Base-by-base conservation (phyloP, 495 filamentous ascomycete genomes). In the Xylaria flabelliformis region DNA sequence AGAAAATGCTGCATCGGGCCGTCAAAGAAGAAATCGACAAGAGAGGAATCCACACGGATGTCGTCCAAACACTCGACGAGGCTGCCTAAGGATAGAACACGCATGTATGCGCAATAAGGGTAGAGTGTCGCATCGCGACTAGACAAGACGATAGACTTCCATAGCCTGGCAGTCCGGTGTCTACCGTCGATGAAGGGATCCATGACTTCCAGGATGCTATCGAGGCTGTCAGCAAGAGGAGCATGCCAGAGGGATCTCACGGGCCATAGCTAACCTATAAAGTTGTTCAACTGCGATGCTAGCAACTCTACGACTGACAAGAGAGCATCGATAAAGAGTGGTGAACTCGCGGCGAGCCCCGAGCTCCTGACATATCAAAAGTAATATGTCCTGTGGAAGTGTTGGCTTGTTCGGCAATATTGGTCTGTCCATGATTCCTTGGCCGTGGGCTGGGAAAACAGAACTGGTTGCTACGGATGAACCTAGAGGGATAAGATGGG, bases 31-130 rank as follows among this genome's bases (percentile, higher is more conserved):
- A 74, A 77, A 17, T 85, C 77, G 29, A 77, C 74, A 24, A 85
- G 77, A 36, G 76, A 70, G 21, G 78, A 74, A 34, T 80, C 78
- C 62, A 85, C 85, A 29, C 71, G 78, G 4, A 85, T 72, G 70
- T 91, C 86, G 2, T 86, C 82, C 12, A 94, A 82, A 21, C 92
- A 83, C 26, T 87, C 76, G 46, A 81, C 73, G 4, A 94, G 82
- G 72, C 90, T 89, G 70, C 87, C 80, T 1, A 93, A 82, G 74
- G 91, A 86, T 36, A 95, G 80, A 29, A 83, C 77, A 39, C 88
- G 88, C 56, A 94, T 86, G 78, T 91, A 93, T 42, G 85, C 83
- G 74, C 88, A 91, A 74, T 95, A 94, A 0, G 91, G 91, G 71
- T 88, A 91, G 39, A 86, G 80, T 0, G 92, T 93, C 72, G 84